phyloP scores from a whole-genome alignment of 2,329 filamentous ascomycete genomes.

The Didymosphaeria variabile region DNA sequence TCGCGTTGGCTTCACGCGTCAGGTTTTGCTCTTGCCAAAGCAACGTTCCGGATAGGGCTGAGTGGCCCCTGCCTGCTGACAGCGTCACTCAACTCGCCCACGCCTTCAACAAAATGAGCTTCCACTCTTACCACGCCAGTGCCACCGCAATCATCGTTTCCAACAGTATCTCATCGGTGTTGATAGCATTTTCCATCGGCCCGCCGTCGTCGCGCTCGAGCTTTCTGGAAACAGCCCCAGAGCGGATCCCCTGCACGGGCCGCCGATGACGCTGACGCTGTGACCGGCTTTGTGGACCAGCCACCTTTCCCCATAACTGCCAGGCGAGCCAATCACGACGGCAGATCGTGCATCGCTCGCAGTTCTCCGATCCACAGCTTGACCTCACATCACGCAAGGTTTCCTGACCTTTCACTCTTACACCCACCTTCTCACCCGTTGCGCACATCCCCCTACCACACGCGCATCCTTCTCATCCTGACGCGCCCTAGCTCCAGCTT shows the following conservation, averaged over 20 bases:
- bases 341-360: conserved; percentile 37
- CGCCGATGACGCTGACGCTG: conserved; percentile 36
- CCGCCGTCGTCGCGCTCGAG: background rate
- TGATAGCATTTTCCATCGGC: background rate
- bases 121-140: background rate
- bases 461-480: conserved; percentile 35
- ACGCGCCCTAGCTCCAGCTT: conserved; percentile 25
- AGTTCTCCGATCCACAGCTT: conserved; percentile 44
- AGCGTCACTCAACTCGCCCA: background rate
- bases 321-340: conserved; percentile 35
- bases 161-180: background rate
- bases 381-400: conserved; percentile 27
- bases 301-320: conserved; percentile 37
- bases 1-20: conserved; percentile 4
- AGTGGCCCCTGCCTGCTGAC: conserved; percentile 3
- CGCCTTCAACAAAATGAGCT: background rate
- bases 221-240: conserved; percentile 14
- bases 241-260: conserved; percentile 33
- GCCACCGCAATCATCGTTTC: background rate
- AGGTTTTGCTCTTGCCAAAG: conserved; percentile 4
- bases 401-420: conserved; percentile 34
- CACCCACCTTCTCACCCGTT: conserved; percentile 23
- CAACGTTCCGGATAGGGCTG: conserved; percentile 2
- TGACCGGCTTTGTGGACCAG: conserved; percentile 36
- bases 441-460: conserved; percentile 27